Evolutionary conservation across 208 protist genomes (phyloP).

Genomic region (Naegleria lovaniensis): DNA sequence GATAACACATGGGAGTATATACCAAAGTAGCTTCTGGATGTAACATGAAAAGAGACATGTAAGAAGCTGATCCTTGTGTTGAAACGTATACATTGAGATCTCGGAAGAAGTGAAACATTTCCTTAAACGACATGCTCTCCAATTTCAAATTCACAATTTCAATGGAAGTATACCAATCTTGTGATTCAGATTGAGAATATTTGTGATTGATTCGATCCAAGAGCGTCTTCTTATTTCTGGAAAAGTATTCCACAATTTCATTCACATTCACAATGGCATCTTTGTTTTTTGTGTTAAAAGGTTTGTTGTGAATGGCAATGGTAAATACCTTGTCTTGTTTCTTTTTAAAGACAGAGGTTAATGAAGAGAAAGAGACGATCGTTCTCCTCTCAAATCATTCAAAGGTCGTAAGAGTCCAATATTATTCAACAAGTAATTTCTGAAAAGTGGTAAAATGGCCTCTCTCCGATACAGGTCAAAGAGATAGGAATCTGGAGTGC

Average conservation of each 20-base stretch:
- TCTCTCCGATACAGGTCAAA: background rate
- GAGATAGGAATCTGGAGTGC: background rate
- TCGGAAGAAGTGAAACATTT: background rate
- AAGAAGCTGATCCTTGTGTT: background rate
- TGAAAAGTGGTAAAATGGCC: background rate
- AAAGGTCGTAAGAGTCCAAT: background rate
- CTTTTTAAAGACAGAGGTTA: background rate
- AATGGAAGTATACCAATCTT: background rate
- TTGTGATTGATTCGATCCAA: too few species aligned
- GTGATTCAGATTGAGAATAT: too few species aligned
- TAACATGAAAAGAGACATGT: background rate
- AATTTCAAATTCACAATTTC: background rate
- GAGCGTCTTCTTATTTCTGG: background rate
- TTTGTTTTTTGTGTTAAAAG: background rate
- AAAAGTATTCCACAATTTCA: background rate
- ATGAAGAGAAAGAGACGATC: background rate
- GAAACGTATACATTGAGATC: background rate
- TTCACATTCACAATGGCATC: background rate
- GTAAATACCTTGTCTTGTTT: background rate
- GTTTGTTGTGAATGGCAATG: background rate
- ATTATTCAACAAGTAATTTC: background rate
- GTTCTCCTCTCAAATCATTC: too few species aligned
- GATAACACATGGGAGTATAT: background rate
- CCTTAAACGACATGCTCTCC: background rate
- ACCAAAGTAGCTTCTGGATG: background rate